These are phyloP conservation scores for Suhomyces sp. DNA, from an alignment of 805 yeast genomes.

Conservation along the genomic window DNA sequence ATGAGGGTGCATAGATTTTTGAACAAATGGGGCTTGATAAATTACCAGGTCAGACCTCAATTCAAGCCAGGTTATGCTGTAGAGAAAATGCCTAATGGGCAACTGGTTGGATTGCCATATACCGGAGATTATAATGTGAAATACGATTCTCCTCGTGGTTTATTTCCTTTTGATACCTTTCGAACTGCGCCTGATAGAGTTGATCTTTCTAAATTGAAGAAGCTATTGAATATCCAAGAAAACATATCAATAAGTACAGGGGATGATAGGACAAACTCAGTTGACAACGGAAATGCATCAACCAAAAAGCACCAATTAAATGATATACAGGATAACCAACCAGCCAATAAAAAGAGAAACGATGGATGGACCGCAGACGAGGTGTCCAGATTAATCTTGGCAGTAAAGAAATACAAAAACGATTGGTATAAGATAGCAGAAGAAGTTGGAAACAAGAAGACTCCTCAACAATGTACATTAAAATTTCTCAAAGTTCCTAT, in stretches of 20 bases:
- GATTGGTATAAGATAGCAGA: conserved; percentile 81
- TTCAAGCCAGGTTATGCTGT: conserved; percentile 61
- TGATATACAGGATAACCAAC: conserved; percentile 6
- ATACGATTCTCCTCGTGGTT: conserved; percentile 86
- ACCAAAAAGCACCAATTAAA: not conserved
- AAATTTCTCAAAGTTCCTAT: conserved; percentile 78
- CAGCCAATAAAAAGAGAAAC: conserved; percentile 23
- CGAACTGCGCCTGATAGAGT: conserved; percentile 56
- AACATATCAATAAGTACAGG: conserved; percentile 3
- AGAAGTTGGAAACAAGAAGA: conserved; percentile 58
- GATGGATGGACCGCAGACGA: conserved; percentile 68
- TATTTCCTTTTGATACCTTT: conserved; percentile 86
- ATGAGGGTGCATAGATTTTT: conserved; percentile 81
- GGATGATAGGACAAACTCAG: not conserved
- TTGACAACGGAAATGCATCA: conserved; percentile 1
- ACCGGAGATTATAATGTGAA: conserved; percentile 75
- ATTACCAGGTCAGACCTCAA: conserved; percentile 85
- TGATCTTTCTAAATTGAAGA: conserved; percentile 37
- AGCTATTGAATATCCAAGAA: conserved; percentile 18
- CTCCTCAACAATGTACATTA: conserved; percentile 76
- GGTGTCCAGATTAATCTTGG: conserved; percentile 56
- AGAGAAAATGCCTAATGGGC: conserved; percentile 45
- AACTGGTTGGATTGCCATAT: conserved; percentile 55
- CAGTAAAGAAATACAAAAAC: conserved; percentile 57
- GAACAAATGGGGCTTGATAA: conserved; percentile 89